Base-by-base conservation (phyloP, 2,329 filamentous ascomycete species). In the Gliomastix tumulicola region DNA sequence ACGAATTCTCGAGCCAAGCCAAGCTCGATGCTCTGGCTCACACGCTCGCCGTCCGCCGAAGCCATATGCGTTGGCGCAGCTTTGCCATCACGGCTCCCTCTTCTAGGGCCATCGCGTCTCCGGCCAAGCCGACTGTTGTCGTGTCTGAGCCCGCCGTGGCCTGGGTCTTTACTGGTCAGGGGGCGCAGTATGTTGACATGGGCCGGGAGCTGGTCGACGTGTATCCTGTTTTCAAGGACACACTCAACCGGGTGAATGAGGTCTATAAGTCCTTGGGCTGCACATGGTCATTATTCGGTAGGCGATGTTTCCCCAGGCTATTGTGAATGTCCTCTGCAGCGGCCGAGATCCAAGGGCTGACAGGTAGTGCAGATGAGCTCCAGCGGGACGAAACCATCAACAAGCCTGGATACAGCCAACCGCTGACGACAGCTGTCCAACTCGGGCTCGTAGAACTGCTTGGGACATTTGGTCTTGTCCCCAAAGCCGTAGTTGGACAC, bases 371-470 rank as follows among this genome's bases (percentile, higher is more conserved):
- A 32, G 35, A 32, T 22, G 28, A 37, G 13, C 35, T 37, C 7
- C 27, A 9, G 21, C 5, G 18, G 7, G 10, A 21, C 5, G 15
- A 16, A 16, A 20, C 21, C 5, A 38, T 62, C 6, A 59, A 55
- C n/a, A 49, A 47, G 13, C 48, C 55, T 11, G 52, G 57, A 31
- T 56, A 62, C 6, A 54, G 57, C 36, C 55, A 62, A 7, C 47
- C 50, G 6, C 51, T 4, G 17, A 38, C 23, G 20, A 41, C 39
- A 22, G 39, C 31, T 5, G 7, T 41, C 4, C 39, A 41, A 27
- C n/a, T 41, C 10, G 39, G 48, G 1, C 45, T 70, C 1, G 53
- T 65, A 1, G 55, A 63, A 6, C 48, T 65, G 2, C 49, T 68
- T 6, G 33, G 32, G 4, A 42, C 42, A 5, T 51, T 49, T 38